Percentiles rank a stretch among this genome's conserved stretches.
phyloP scores from a whole-genome alignment of 805 yeast genomes.

The Kodamaea kaohsiungensis region DNA sequence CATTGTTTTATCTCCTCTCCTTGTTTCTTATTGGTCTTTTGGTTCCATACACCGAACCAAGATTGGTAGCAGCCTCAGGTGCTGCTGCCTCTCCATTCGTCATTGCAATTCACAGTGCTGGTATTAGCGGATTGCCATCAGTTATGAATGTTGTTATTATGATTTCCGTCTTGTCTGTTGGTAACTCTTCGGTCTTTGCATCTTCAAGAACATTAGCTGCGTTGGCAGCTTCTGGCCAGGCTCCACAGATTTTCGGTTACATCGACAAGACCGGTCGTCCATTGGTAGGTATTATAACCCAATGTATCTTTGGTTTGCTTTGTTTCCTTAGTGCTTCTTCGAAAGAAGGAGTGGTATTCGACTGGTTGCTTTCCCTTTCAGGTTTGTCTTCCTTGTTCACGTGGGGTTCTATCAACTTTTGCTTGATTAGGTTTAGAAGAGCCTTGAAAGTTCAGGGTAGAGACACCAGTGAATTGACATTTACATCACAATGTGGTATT shows the following conservation, averaged over 20 bases:
- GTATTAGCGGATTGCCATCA: slow-evolving; percentile 64
- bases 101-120: slow-evolving; percentile 66
- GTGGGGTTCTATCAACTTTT: slow-evolving; percentile 72
- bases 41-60: slow-evolving; percentile 60
- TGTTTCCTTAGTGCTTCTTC: slow-evolving; percentile 64
- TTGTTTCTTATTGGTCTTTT: slow-evolving; percentile 57
- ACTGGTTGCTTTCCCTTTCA: slow-evolving; percentile 72
- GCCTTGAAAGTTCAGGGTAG: slow-evolving; percentile 56
- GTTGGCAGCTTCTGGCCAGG: slow-evolving; percentile 63
- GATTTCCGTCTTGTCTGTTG: slow-evolving; percentile 74
- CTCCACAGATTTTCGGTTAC: slow-evolving; percentile 61
- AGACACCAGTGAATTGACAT: slow-evolving; percentile 34
- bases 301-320: slow-evolving; percentile 54
- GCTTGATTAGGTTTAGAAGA: slow-evolving; percentile 62
- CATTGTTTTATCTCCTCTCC: slow-evolving; percentile 64
- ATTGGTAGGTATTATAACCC: slow-evolving; percentile 58
- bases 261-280: slow-evolving; percentile 82
- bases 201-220: slow-evolving; percentile 69
- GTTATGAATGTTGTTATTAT: slow-evolving; percentile 69
- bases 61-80: slow-evolving; percentile 51
- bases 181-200: slow-evolving; percentile 69
- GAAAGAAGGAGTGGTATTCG: slow-evolving; percentile 57
- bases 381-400: slow-evolving; percentile 73
- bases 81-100: slow-evolving; percentile 74
- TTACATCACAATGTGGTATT: slow-evolving; percentile 37